Conservation (phyloP, 1,284 basidiomycete genomes). For the Sanghuangporus sanghuang region DNA sequence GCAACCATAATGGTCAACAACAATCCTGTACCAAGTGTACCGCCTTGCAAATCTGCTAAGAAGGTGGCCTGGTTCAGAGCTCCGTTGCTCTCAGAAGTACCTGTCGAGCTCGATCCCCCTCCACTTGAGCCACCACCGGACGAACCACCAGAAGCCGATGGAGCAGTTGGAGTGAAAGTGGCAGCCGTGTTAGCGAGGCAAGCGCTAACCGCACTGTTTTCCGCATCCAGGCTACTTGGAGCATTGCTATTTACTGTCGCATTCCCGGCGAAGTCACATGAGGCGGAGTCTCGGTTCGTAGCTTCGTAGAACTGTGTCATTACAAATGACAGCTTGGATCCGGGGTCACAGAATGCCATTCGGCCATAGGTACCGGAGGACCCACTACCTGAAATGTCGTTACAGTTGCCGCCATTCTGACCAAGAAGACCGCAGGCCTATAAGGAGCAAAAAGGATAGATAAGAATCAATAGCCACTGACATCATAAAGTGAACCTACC, state of each 20-base stretch:
- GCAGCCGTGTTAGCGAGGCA: conserved; percentile 68
- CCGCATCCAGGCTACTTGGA: conserved; percentile 47
- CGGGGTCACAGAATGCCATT: conserved; percentile 74
- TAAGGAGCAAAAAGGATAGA: neutral
- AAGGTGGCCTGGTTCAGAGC: conserved; percentile 7
- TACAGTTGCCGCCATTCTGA: conserved; percentile 54
- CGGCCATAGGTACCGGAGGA: conserved; percentile 70
- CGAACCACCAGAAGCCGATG: conserved; percentile 23
- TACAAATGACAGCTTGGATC: conserved; percentile 76
- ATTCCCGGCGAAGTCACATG: conserved; percentile 80
- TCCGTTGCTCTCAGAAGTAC: conserved; percentile 3
- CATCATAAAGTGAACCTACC: conserved; percentile 24
- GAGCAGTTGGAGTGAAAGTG: conserved; percentile 61
- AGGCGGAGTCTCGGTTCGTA: conserved; percentile 49
- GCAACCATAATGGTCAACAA: conserved; percentile 35
- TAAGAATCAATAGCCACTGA: neutral
- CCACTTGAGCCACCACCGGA: conserved; percentile 22
- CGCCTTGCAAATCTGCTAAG: conserved; percentile 30
- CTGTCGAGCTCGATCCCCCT: conserved; percentile 21
- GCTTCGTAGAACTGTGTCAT: conserved; percentile 78
- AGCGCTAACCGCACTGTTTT: conserved; percentile 57
- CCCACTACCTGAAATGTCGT: conserved; percentile 70
- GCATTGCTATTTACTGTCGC: conserved; percentile 67
- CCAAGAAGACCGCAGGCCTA: conserved; percentile 65
- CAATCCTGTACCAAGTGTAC: conserved; percentile 35